These are phyloP conservation scores for Echium plantagineum DNA, from an alignment of 257 asterid genomes.

Conservation along the genomic window DNA sequence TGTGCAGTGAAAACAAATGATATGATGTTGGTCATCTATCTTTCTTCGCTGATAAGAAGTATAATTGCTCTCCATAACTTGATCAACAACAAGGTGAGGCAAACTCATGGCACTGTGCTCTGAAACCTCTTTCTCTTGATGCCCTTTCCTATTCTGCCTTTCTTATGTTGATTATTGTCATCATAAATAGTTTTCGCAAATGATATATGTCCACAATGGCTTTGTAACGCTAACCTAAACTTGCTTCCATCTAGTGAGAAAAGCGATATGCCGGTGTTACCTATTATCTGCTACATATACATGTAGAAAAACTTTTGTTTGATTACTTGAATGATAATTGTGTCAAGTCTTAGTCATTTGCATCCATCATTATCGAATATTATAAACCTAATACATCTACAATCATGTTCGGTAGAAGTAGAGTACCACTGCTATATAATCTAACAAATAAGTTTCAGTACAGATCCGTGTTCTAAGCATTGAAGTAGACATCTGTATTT, in stretches of 20 bases:
- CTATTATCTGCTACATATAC: background rate
- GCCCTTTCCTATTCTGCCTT: background rate
- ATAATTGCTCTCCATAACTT: conserved; percentile 50
- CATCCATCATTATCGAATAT: too few species aligned
- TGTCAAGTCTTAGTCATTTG: too few species aligned
- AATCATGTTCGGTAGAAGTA: too few species aligned
- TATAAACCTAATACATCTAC: too few species aligned
- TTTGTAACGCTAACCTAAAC: background rate
- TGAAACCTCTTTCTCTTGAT: background rate
- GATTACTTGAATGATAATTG: background rate
- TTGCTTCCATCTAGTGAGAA: background rate
- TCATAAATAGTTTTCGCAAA: background rate
- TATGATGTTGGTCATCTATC: conserved; percentile 93
- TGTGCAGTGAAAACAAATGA: conserved; percentile 84
- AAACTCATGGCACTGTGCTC: background rate
- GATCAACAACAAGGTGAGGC: conserved; percentile 84
- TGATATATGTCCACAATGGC: background rate
- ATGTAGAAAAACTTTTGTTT: background rate
- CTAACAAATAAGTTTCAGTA: too few species aligned
- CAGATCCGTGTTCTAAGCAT: background rate
- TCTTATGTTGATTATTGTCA: background rate
- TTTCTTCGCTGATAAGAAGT: conserved; percentile 22
- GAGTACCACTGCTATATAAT: too few species aligned
- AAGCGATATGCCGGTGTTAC: background rate
- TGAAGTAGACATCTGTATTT: background rate